phyloP scores from a whole-genome alignment of 2,329 filamentous ascomycete species.

The Neonectria coccinea region DNA sequence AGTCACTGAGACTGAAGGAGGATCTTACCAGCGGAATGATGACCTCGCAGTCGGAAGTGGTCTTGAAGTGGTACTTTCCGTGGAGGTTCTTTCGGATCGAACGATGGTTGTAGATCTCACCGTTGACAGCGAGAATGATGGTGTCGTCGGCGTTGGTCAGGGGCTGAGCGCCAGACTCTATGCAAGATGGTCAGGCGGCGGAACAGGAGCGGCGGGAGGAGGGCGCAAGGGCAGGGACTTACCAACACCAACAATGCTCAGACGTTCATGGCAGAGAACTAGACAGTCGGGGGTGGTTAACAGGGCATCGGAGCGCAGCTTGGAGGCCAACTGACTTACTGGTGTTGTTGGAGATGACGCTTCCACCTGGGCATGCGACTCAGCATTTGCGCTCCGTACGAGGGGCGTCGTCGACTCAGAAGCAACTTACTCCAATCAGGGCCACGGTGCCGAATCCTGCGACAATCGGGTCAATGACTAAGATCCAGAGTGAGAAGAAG shows the following conservation, averaged over 20 bases:
- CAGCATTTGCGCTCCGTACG: slow-evolving; percentile 43
- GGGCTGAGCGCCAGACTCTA: slow-evolving; percentile 95
- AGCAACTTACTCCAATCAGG: slow-evolving; percentile 93
- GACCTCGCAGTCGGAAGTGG: slow-evolving; percentile 97
- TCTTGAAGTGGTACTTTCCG: slow-evolving; percentile 95
- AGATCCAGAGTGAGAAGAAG: no score
- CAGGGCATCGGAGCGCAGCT: slow-evolving; percentile 3
- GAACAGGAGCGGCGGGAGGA: slow-evolving; percentile 19
- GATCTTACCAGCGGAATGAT: slow-evolving; percentile 92
- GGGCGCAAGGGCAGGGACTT: slow-evolving; percentile 52
- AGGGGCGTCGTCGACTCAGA: slow-evolving; percentile 10
- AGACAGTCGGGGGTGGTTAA: slow-evolving; percentile 47
- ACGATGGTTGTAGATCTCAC: slow-evolving; percentile 99
- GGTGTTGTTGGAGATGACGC: slow-evolving; percentile 88
- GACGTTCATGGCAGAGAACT: slow-evolving; percentile 96
- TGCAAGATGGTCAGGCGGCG: slow-evolving; percentile 32
- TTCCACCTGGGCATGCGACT: slow-evolving; percentile 74
- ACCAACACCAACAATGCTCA: slow-evolving; percentile 98
- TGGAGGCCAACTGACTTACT: slow-evolving; percentile 68
- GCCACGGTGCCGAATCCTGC: slow-evolving; percentile 91
- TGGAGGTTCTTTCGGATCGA: slow-evolving; percentile 89
- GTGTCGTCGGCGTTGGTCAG: slow-evolving; percentile 90
- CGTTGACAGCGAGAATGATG: slow-evolving; percentile 95
- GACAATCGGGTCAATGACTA: slow-evolving; percentile 33
- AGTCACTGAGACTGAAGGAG: slow-evolving; percentile 11